Base-by-base conservation (phyloP, 768 basidiomycete genomes). In the Phallus indusiatus region DNA sequence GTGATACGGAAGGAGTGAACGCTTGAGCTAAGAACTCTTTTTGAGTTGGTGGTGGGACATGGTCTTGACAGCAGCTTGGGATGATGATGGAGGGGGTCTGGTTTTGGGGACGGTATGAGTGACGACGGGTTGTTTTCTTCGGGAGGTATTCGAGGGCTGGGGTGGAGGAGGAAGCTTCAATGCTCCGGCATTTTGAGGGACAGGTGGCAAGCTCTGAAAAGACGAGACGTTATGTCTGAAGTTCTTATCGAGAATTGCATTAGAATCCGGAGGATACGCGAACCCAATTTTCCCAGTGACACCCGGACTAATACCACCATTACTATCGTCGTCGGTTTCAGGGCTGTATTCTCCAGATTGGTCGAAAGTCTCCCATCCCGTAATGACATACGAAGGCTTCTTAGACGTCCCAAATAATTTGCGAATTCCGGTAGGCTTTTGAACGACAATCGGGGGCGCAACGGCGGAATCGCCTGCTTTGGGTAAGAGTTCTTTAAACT, bases 401-500 rank as follows among this genome's bases (percentile, higher is more conserved):
- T 42, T 42, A 11, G 42, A 42, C 42, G 42, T n/a, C 12, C 42
- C 42, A n/a, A 42, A 42, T 42, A 42, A 42, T 10, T 42, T 42
- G 42, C 42, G 42, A 12, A 42, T 12, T 4, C 42, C 42, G n/a
- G 42, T 42, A 12, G 12, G 42, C 42, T 42, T 42, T 42, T 42
- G 42, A 10, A n/a, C n/a, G 42, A 42, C 42, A n/a, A n/a, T n/a
- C n/a, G 9, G 42, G 42, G n/a, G 2, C 12, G 42, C 42, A 10
- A 2, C 42, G 42, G 14, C 42, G 42, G 42, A 4, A 12, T 42
- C 42, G n/a, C 12, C 42, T 42, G 12, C 42, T 42, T 42, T 42
- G 42, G 57, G 57, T 5, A 59, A 20, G 11, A 59, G 50, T 51
- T 35, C 50, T 5, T 48, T 36, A 59, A 59, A 59, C 48, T 59